Evolutionary conservation across 495 filamentous ascomycete genomes (phyloP).

Genomic region (Niebla homalea): DNA sequence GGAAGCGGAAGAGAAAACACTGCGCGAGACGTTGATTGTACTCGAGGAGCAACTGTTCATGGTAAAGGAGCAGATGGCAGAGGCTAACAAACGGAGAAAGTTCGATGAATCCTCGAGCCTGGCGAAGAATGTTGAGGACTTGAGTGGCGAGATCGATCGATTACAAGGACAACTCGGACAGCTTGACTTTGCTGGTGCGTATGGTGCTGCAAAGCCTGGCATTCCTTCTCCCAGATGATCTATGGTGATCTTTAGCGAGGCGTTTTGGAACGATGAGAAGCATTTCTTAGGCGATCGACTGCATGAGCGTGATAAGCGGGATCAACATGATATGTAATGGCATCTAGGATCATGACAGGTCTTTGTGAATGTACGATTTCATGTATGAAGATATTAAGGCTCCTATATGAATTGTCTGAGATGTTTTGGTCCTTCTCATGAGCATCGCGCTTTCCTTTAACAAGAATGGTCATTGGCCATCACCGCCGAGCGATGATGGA

Average conservation of each 20-base stretch:
- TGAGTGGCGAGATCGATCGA: constrained; percentile 68
- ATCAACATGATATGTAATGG: too few relatives aligned
- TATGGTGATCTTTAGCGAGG: neutral
- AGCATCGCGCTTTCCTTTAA: too few relatives aligned
- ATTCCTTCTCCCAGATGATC: neutral
- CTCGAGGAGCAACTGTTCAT: constrained; percentile 92
- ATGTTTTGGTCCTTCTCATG: too few relatives aligned
- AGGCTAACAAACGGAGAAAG: constrained; percentile 64
- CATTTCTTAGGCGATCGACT: neutral
- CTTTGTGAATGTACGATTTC: too few relatives aligned
- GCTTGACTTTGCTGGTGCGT: constrained; percentile 39
- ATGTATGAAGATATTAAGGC: too few relatives aligned
- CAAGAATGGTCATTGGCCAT: too few relatives aligned
- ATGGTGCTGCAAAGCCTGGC: constrained; percentile 18
- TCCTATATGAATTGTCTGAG: too few relatives aligned
- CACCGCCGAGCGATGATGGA: too few relatives aligned
- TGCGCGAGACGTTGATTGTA: constrained; percentile 73
- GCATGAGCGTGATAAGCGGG: neutral
- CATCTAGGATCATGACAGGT: too few relatives aligned
- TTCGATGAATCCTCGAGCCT: constrained; percentile 84
- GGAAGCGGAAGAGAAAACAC: constrained; percentile 75
- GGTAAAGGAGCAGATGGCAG: constrained; percentile 75
- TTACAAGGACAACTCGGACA: constrained; percentile 39
- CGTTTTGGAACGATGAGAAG: neutral
- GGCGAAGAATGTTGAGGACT: constrained; percentile 68